Base-by-base conservation (phyloP, 2,329 filamentous ascomycete species). In the Graphilbum fragrans region DNA sequence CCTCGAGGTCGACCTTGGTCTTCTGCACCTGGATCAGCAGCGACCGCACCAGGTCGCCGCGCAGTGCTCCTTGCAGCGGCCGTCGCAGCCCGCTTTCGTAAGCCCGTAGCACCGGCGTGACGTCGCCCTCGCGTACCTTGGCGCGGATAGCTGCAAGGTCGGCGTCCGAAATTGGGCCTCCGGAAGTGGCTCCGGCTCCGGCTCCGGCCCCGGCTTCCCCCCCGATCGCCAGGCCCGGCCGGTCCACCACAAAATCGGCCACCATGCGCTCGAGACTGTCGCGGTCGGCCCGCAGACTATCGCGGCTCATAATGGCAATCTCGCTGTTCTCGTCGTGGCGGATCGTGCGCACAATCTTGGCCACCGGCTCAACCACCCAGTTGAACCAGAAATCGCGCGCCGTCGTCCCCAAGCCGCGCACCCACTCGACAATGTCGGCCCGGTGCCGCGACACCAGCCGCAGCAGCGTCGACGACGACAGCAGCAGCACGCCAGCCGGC, bases 231-330 rank as follows among this genome's bases (percentile, higher is more conserved):
- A 77, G 71, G 41, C 76, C 70, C 2, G 86, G 83, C 53, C 87
- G 86, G 51, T 94, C 87, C 10, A 80, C 65, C 5, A 88, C 85
- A 64, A 98, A 98, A 51, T 96, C 92, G 31, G 98, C 82, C 4
- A 98, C 93, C 92, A 98, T 98, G 37, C 92, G 81, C 59, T 98
- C 90, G 25, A 98, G 66, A 55, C 87, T 95, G 41, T 87, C 86
- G 25, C 86, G 78, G 57, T 98, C 92, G 2, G 88, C 87, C 57
- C 82, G 80, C 19, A 98, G 72, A 50, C 87, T 95, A 50, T 90
- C 82, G 45, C 86, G 85, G 63, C 87, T 95, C 83, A 98, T 92
- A 49, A 98, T 84, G 35, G 90, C 92, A 49, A 98, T 90, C 56
- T 96, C 90, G 55, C 86, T 94, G 50, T 80, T 82, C 52, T 85